Base-by-base conservation (phyloP, 1,284 basidiomycete genomes). In the Fereydounia khargensis region DNA sequence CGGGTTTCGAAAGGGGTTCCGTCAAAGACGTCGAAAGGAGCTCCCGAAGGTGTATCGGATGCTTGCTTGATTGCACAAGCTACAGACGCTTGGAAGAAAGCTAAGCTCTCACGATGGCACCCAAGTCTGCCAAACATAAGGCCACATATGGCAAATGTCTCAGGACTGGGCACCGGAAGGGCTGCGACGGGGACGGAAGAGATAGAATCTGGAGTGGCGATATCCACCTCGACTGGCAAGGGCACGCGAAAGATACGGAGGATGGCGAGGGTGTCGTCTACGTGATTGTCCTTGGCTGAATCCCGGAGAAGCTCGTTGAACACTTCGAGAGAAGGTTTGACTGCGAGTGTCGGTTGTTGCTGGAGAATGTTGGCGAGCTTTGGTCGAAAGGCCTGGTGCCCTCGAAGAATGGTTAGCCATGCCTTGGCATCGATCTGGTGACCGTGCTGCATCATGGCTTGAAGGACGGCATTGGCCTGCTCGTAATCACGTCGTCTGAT, bases 381-480 rank as follows among this genome's bases (percentile, higher is more conserved):
- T 3, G 50, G 55, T 14, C 55, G 18, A 32, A 59, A 50, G 14
- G 34, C 30, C 27, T 53, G 50, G 20, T 46, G 49, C 22, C 55
- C 55, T 11, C 55, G 49, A 2, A 59, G 41, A 34, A 59, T 59
- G 13, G 50, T 53, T n/a, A 59, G 47, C 55, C 55, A 59, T 10
- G 43, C 50, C 22, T 33, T 34, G 13, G 55, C 55, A 30, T 52
- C 47, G 11, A 59, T 30, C 25, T 39, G 25, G 35, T 59, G 33
- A 16, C 46, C 46, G 31, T 53, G 42, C 45, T 42, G 28, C 3
- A 42, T 39, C 55, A 59, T 59, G 2, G 50, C 46, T 32, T 39
- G 36, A 2, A 59, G 50, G 34, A 59, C 55, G 6, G 53, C 21
- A 17, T 59, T 52, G 45, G 49, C 47, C 33, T 59, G 49, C 7